Evolutionary conservation across 352 stramenopile genomes (phyloP).

Genomic region (Pythium periplocum): DNA sequence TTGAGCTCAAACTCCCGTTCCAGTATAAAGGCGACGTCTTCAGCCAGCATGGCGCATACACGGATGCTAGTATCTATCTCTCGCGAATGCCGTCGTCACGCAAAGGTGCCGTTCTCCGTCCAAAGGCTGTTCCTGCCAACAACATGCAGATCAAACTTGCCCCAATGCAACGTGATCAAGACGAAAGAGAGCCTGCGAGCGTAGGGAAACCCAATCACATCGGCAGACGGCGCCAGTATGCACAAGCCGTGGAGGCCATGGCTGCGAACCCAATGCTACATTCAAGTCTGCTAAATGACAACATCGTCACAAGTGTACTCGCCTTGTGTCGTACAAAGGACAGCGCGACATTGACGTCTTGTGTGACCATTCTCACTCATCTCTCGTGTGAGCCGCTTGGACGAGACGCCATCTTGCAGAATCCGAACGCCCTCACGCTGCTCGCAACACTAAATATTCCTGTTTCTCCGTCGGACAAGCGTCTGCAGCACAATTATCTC

Average conservation of each 20-base stretch:
- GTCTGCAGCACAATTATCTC: slow-evolving; percentile 38
- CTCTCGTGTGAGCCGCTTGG: slow-evolving; percentile 19
- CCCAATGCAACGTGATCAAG: slow-evolving; percentile 22
- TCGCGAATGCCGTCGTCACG: slow-evolving; percentile 51
- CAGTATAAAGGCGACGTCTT: slow-evolving; percentile 72
- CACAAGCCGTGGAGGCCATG: slow-evolving; percentile 61
- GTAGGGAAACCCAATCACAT: slow-evolving; percentile 20
- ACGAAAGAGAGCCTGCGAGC: slow-evolving; percentile 6
- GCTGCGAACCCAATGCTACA: slow-evolving; percentile 47
- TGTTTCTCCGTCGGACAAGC: slow-evolving; percentile 3
- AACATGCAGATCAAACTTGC: slow-evolving; percentile 41
- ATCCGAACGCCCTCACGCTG: slow-evolving; percentile 36
- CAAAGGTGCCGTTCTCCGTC: slow-evolving; percentile 26
- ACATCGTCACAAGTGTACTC: slow-evolving; percentile 56
- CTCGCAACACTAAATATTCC: slow-evolving; percentile 23
- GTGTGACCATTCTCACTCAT: slow-evolving; percentile 16
- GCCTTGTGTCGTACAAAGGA: slow-evolving; percentile 62
- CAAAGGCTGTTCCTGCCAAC: slow-evolving; percentile 30
- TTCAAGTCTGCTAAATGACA: slow-evolving; percentile 44
- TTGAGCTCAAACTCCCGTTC: slow-evolving; percentile 46
- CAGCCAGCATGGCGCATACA: slow-evolving; percentile 65
- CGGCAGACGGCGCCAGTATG: slow-evolving; percentile 59
- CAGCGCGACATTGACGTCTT: slow-evolving; percentile 35
- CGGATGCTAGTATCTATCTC: slow-evolving; percentile 64
- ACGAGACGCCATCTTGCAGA: slow-evolving; percentile 43